Evolutionary conservation across 2,329 filamentous ascomycete genomes (phyloP).

Genomic region (Davidsoniella australis): DNA sequence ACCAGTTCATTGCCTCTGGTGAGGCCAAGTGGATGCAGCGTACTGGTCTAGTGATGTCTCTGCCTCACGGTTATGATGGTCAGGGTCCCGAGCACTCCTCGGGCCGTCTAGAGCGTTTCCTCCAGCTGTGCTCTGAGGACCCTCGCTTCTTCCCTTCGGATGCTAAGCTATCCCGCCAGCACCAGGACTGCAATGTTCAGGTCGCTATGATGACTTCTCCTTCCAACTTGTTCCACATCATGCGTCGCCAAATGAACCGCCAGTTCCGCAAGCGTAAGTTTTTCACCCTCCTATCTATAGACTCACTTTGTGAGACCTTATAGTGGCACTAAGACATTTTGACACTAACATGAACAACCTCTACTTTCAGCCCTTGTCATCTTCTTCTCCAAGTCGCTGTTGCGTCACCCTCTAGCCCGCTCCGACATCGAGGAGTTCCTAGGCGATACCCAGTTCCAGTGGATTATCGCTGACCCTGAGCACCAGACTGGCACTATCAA

Average conservation of each 20-base stretch:
- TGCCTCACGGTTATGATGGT: constrained; percentile 95
- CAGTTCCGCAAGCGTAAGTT: constrained; percentile 96
- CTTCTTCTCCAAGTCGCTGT: constrained; percentile 96
- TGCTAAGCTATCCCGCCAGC: constrained; percentile 87
- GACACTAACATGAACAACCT: not conserved
- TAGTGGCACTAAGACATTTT: constrained; percentile 14
- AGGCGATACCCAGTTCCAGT: constrained; percentile 82
- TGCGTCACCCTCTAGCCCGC: constrained; percentile 83
- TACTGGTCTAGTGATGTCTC: constrained; percentile 86
- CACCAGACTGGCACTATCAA: constrained; percentile 63
- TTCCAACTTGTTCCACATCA: constrained; percentile 87
- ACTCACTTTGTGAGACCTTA: not conserved
- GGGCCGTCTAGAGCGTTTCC: constrained; percentile 87
- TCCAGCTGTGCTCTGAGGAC: constrained; percentile 95
- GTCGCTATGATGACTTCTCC: constrained; percentile 95
- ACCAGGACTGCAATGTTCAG: constrained; percentile 99
- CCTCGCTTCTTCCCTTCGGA: constrained; percentile 76
- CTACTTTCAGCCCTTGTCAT: constrained; percentile 56
- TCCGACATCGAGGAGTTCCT: constrained; percentile 83
- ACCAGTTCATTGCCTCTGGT: constrained; percentile 95
- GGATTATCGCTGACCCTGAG: constrained; percentile 84
- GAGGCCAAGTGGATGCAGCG: constrained; percentile 98
- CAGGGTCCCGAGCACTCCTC: constrained; percentile 98
- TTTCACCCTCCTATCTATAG: not conserved
- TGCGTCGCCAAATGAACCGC: constrained; percentile 94